Percentiles rank a stretch among this genome's conserved stretches.
Evolutionary conservation across 495 filamentous ascomycete genomes (phyloP).

Genomic region (Ascodesmis nigricans): DNA sequence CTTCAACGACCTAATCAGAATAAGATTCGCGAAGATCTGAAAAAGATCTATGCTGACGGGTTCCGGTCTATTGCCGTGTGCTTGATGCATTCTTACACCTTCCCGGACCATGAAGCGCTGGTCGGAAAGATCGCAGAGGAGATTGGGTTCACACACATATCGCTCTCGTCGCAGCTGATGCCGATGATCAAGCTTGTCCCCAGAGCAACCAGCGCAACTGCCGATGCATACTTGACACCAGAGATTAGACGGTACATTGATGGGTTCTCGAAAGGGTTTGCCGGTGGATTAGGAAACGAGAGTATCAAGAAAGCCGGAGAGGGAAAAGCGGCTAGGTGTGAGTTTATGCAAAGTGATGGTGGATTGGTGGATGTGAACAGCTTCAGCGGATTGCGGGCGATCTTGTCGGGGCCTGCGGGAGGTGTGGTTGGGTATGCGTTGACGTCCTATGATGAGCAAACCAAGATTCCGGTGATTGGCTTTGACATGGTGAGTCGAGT

Average conservation of each 20-base stretch:
- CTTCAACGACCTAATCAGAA: slow-evolving; percentile 35
- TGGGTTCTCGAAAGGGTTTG: slow-evolving; percentile 61
- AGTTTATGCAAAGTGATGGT: slow-evolving; percentile 77
- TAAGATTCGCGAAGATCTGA: slow-evolving; percentile 31
- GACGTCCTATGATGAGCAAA: slow-evolving; percentile 71
- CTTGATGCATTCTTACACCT: slow-evolving; percentile 64
- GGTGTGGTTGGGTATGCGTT: slow-evolving; percentile 86
- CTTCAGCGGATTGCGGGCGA: slow-evolving; percentile 54
- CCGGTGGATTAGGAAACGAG: slow-evolving; percentile 42
- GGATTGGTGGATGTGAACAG: slow-evolving; percentile 54
- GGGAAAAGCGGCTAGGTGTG: slow-evolving; percentile 37
- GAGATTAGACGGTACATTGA: slow-evolving; percentile 89
- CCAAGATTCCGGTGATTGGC: slow-evolving; percentile 76
- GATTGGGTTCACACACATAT: slow-evolving; percentile 56
- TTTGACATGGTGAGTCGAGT: too few species aligned
- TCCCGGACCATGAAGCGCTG: slow-evolving; percentile 48
- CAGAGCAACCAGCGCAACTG: slow-evolving; percentile 75
- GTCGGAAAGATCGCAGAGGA: slow-evolving; percentile 45
- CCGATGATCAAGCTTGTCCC: slow-evolving; percentile 88
- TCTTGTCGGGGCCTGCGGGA: slow-evolving; percentile 59
- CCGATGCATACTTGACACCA: slow-evolving; percentile 89
- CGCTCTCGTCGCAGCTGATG: slow-evolving; percentile 55
- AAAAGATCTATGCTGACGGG: slow-evolving; percentile 37
- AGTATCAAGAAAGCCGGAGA: slow-evolving; percentile 39
- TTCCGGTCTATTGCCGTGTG: slow-evolving; percentile 54